A percentile compares a stretch with the other conserved stretches of the same genome.
These are phyloP conservation scores for Exophiala dermatitidis DNA, from an alignment of 2,329 filamentous ascomycete genomes.

Conservation along the genomic window DNA sequence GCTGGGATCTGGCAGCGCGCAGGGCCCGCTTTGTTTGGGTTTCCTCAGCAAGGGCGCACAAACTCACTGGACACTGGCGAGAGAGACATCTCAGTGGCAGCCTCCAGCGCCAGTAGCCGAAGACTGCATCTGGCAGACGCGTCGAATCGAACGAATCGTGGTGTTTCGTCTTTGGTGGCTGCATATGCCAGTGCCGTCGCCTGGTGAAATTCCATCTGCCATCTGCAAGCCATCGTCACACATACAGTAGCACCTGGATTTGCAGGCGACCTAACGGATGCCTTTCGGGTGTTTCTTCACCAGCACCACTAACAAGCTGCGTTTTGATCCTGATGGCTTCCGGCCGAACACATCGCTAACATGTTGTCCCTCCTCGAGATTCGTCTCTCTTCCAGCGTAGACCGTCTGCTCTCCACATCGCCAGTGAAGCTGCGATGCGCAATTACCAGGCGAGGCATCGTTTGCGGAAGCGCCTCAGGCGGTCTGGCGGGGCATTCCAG, in stretches of 20 bases:
- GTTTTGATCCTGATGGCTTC: background rate
- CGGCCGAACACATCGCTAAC: background rate
- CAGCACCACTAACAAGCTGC: no score
- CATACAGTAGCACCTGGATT: no score
- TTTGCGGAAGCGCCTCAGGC: background rate
- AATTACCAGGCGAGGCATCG: background rate
- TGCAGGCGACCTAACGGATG: no score
- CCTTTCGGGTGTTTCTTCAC: no score
- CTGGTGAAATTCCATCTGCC: background rate
- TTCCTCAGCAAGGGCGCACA: background rate
- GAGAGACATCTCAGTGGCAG: no score
- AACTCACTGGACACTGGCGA: no score
- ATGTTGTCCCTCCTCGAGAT: background rate
- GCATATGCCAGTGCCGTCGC: background rate
- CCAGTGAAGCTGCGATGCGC: background rate
- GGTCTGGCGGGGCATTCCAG: background rate
- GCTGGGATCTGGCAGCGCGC: background rate
- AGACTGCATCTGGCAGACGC: background rate
- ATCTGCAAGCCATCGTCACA: constrained; percentile 3
- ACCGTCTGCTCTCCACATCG: background rate
- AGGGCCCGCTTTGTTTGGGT: background rate
- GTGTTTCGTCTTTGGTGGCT: background rate
- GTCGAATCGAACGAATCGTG: background rate
- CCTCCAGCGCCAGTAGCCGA: no score
- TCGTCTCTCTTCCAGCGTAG: background rate